Base-by-base conservation (phyloP, 306 rosid species). In the Casuarina cunninghamiana region DNA sequence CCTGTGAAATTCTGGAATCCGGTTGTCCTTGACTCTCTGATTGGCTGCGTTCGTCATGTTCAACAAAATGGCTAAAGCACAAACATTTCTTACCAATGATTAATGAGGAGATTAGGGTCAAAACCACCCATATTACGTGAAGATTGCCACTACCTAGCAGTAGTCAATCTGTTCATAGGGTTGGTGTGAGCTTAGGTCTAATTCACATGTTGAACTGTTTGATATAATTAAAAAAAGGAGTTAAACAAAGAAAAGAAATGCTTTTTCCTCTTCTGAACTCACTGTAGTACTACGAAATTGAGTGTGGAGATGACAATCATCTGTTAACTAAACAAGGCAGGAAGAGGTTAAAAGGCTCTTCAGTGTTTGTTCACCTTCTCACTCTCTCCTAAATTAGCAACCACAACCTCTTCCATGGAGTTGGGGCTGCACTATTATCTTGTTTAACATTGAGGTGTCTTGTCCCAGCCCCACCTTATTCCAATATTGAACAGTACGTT, bases 351-450 rank as follows among this genome's bases (percentile, higher is more conserved):
- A 87, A 75, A 50, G 17, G 58, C 53, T 75, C 58, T 80, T 54
- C 73, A 48, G 21, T 43, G 44, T 48, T 58, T 5, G 49, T 75
- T 70, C 72, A 69, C 82, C 53, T 16, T 76, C 85, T 74, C 71
- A 38, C 83, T 68, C 37, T 78, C 91, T 89, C 94, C 63, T 88
- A 77, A 87, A 84, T 58, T 83, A 77, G 90, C 83, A 87, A 80
- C 84, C 45, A n/a, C 86, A 53, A 21, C 46, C 85, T 66, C 85
- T 80, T 84, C 85, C 89, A 90, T 90, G 86, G 89, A 91, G 89
- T 82, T 79, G 73, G 83, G 80, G 88, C 74, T 46, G 44, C 79
- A 78, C 83, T 77, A 50, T 46, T 58, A 55, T 19, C 71, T 77
- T 10, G 57, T 76, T 72, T 63, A 73, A 16, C 82, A 35, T 70